These are phyloP conservation scores for Pleurotus cornucopiae DNA, from an alignment of 768 basidiomycete species.

Conservation along the genomic window DNA sequence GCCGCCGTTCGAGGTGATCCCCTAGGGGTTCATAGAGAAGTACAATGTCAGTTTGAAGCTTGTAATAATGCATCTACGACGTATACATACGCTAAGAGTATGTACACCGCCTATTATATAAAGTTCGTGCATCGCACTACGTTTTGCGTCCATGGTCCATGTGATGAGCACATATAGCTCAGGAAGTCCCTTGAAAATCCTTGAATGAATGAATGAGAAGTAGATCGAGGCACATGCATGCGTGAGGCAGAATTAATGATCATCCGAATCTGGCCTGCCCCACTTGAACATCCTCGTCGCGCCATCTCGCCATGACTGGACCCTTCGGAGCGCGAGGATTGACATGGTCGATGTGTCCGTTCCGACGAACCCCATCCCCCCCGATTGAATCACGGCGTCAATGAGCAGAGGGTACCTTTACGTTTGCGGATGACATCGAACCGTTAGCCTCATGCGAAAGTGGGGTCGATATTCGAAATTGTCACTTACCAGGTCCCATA, in stretches of 20 bases:
- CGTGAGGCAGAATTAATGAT: slow-evolving; percentile 31
- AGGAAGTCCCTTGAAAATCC: background rate
- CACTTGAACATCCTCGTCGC: slow-evolving; percentile 49
- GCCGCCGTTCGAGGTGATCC: too few relatives aligned
- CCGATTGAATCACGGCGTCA: slow-evolving; percentile 69
- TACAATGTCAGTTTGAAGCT: too few relatives aligned
- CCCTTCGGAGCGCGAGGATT: slow-evolving; percentile 58
- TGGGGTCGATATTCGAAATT: background rate
- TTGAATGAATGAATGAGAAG: background rate
- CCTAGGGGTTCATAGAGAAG: too few relatives aligned
- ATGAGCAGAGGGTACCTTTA: slow-evolving; percentile 69
- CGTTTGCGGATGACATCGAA: slow-evolving; percentile 2
- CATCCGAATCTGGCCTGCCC: slow-evolving; percentile 54
- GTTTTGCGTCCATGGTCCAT: slow-evolving; percentile 7
- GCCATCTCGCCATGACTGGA: slow-evolving; percentile 63
- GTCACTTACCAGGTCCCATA: slow-evolving; percentile 46
- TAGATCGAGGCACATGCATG: background rate
- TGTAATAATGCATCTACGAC: too few relatives aligned
- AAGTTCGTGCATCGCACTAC: background rate
- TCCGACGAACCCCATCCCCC: slow-evolving; percentile 65
- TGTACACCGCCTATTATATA: background rate
- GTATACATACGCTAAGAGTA: too few relatives aligned
- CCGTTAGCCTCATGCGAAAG: background rate
- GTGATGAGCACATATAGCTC: background rate
- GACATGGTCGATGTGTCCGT: slow-evolving; percentile 73